phyloP scores from a whole-genome alignment of 1,284 basidiomycete genomes.

The Phellopilus nigrolimitatus region DNA sequence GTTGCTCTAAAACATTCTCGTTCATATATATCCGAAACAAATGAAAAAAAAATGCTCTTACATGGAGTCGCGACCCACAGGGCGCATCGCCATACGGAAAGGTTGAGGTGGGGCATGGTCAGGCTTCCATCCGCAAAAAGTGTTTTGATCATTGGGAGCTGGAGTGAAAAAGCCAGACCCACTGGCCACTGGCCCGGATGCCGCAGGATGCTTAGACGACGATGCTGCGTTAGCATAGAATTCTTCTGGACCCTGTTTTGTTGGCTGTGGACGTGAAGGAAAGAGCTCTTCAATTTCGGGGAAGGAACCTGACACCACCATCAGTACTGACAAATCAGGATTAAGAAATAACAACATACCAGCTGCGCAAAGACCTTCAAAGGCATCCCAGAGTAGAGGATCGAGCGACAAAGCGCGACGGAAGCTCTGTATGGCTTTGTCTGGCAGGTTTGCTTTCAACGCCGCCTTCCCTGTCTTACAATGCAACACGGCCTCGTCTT shows the following conservation, averaged over 20 bases:
- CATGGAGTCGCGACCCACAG: slow-evolving; percentile 58
- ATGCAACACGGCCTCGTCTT: slow-evolving; percentile 60
- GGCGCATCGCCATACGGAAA: slow-evolving; percentile 51
- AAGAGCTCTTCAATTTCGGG: slow-evolving; percentile 68
- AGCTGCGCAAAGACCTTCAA: slow-evolving; percentile 80
- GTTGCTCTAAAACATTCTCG: slow-evolving; percentile 39
- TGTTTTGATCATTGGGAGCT: slow-evolving; percentile 49
- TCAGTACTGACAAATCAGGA: slow-evolving; percentile 21
- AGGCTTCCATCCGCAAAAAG: slow-evolving; percentile 51
- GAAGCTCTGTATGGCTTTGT: slow-evolving; percentile 69
- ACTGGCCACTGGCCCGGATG: slow-evolving; percentile 43
- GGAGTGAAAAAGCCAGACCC: slow-evolving; percentile 78
- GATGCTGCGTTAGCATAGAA: slow-evolving; percentile 25
- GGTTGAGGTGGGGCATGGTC: slow-evolving; percentile 43
- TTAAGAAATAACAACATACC: slow-evolving; percentile 50
- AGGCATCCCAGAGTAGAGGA: slow-evolving; percentile 91
- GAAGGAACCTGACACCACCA: slow-evolving; percentile 45
- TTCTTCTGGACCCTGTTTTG: slow-evolving; percentile 49
- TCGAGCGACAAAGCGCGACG: slow-evolving; percentile 68
- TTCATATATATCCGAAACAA: neutral
- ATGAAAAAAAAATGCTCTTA: slow-evolving; percentile 28
- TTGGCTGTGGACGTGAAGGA: slow-evolving; percentile 58
- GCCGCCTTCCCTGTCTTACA: slow-evolving; percentile 70
- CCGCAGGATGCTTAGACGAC: slow-evolving; percentile 33
- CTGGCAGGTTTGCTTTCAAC: slow-evolving; percentile 68